Evolutionary conservation across 2,329 filamentous ascomycete genomes (phyloP).

Genomic region (Fusarium sulawesiense): DNA sequence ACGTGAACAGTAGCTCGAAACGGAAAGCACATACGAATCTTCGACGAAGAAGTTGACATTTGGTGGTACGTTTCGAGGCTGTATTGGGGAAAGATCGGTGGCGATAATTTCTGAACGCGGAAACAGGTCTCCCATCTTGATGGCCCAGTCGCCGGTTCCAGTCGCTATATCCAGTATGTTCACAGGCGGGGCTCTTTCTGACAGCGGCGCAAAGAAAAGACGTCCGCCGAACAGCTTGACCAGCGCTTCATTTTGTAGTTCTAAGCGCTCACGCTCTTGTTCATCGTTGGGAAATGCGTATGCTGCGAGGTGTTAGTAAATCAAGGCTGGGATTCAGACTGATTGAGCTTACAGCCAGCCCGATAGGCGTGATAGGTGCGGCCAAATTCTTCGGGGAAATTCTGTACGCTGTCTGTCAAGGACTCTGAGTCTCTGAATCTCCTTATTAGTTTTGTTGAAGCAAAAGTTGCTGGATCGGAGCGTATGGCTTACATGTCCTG

Average conservation of each 20-base stretch:
- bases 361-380: constrained; percentile 61
- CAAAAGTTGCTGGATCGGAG: not conserved
- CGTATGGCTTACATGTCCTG: constrained; percentile 41
- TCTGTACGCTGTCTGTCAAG: constrained; percentile 55
- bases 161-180: constrained; percentile 59
- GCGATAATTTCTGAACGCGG: constrained; percentile 69
- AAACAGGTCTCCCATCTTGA: constrained; percentile 73
- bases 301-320: constrained; percentile 47
- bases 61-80: constrained; percentile 72
- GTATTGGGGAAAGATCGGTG: constrained; percentile 75
- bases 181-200: constrained; percentile 50
- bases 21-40: constrained; percentile 59
- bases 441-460: constrained; percentile 29
- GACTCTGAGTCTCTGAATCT: constrained; percentile 50
- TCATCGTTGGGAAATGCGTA: constrained; percentile 61
- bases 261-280: constrained; percentile 56
- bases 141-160: constrained; percentile 69
- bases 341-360: constrained; percentile 57
- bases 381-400: constrained; percentile 58
- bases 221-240: constrained; percentile 54
- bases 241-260: constrained; percentile 54
- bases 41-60: constrained; percentile 82
- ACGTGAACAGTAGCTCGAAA: not conserved
- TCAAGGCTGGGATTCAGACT: not conserved
- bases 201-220: constrained; percentile 59